phyloP scores from a whole-genome alignment of 2,329 filamentous ascomycete genomes.

The Aspergillus awamori region DNA sequence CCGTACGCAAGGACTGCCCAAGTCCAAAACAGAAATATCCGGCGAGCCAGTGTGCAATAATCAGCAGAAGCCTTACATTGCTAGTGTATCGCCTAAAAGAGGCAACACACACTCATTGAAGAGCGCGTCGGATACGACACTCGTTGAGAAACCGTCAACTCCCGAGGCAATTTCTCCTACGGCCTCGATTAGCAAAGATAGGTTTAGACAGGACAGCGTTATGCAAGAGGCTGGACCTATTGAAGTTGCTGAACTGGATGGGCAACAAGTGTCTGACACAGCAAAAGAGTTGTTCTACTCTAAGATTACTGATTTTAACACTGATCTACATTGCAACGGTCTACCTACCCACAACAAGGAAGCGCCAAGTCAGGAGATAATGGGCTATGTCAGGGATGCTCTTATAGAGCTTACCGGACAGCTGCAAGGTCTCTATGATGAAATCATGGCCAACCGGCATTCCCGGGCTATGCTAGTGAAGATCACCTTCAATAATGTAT shows the following conservation, averaged over 20 bases:
- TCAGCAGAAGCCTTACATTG: background rate
- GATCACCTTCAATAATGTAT: constrained; percentile 27
- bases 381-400: constrained; percentile 36
- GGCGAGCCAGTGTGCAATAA: constrained; percentile 24
- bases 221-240: constrained; percentile 19
- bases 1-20: constrained; percentile 37
- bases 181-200: constrained; percentile 8
- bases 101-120: constrained; percentile 10
- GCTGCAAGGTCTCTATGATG: constrained; percentile 27
- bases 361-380: constrained; percentile 23
- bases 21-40: constrained; percentile 31
- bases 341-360: constrained; percentile 18
- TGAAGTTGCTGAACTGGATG: constrained; percentile 42
- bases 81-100: constrained; percentile 1
- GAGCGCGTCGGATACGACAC: constrained; percentile 15
- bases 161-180: constrained; percentile 5
- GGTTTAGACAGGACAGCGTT: constrained; percentile 1
- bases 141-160: background rate
- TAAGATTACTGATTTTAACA: constrained; percentile 25
- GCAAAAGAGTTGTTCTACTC: constrained; percentile 15
- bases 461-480: constrained; percentile 22
- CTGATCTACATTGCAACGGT: constrained; percentile 19
- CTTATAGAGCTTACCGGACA: constrained; percentile 32
- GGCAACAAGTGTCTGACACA: constrained; percentile 33
- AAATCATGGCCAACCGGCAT: constrained; percentile 29